Evolutionary conservation across 2,329 filamentous ascomycete genomes (phyloP).

Genomic region (Didymella segeticola): DNA sequence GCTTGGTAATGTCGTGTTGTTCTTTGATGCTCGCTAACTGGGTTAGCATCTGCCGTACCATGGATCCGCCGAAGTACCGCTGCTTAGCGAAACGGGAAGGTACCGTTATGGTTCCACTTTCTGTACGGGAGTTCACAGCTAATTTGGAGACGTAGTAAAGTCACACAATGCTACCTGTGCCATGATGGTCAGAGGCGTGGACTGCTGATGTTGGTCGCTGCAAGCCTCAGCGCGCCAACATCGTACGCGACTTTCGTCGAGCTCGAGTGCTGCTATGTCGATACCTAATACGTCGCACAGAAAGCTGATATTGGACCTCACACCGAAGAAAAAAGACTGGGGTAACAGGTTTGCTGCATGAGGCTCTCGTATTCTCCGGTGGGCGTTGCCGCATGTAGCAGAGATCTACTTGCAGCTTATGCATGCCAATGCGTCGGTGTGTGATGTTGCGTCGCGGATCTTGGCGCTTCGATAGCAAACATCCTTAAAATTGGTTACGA

Average conservation of each 20-base stretch:
- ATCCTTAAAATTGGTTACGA: background rate
- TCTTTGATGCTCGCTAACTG: background rate
- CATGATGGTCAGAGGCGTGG: background rate
- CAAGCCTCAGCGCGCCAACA: background rate
- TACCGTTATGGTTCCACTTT: background rate
- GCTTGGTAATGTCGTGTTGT: background rate
- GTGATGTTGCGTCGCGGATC: background rate
- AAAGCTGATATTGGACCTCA: background rate
- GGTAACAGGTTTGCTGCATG: background rate
- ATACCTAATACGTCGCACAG: too few relatives aligned
- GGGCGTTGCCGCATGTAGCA: background rate
- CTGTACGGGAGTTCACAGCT: background rate
- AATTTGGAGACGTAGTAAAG: too few relatives aligned
- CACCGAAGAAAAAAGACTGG: background rate
- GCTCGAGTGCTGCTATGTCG: background rate
- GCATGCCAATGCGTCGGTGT: background rate
- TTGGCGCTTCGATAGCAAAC: constrained; percentile 1
- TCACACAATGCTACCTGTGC: background rate
- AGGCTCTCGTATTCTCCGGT: constrained; percentile 5
- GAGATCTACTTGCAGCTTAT: background rate
- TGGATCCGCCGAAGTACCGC: background rate
- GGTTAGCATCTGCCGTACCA: background rate
- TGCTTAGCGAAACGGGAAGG: constrained; percentile 8
- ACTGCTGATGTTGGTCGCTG: background rate
- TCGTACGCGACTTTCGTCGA: background rate